Conservation (phyloP, 495 filamentous ascomycete species). For the Parathielavia hyrcaniae region DNA sequence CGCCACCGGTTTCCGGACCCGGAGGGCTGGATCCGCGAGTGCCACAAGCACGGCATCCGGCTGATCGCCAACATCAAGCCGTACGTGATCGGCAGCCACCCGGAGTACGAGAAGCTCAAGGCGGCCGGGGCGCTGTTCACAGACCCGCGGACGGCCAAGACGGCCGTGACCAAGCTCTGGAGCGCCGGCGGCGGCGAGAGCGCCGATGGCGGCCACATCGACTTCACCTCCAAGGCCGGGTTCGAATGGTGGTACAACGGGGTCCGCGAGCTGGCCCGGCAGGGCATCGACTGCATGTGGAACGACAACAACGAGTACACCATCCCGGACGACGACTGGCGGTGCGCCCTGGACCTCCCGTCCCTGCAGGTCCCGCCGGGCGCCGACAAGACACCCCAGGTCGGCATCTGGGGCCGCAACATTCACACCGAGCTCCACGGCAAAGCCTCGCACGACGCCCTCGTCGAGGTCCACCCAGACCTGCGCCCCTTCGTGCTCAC, state of each 20-base stretch:
- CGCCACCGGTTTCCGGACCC: slow-evolving; percentile 59
- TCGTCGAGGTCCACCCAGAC: slow-evolving; percentile 49
- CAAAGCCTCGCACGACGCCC: slow-evolving; percentile 51
- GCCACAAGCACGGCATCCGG: slow-evolving; percentile 56
- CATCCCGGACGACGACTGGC: slow-evolving; percentile 57
- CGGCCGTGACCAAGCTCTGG: slow-evolving; percentile 58
- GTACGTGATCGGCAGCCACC: slow-evolving; percentile 59
- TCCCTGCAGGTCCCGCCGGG: slow-evolving; percentile 23
- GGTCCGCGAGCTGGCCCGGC: slow-evolving; percentile 51
- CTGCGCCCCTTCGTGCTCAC: slow-evolving; percentile 59
- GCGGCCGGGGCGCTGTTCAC: slow-evolving; percentile 53
- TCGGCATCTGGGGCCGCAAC: slow-evolving; percentile 59
- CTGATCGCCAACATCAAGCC: slow-evolving; percentile 67
- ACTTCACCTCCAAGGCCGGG: slow-evolving; percentile 56
- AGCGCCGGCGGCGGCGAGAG: slow-evolving; percentile 61
- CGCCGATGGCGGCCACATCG: slow-evolving; percentile 62
- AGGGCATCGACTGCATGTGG: slow-evolving; percentile 66
- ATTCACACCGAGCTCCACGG: slow-evolving; percentile 61
- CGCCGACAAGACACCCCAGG: slow-evolving; percentile 29
- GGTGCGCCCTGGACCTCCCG: slow-evolving; percentile 45
- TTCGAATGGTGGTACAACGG: slow-evolving; percentile 66
- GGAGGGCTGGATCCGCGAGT: slow-evolving; percentile 52
- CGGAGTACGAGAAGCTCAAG: slow-evolving; percentile 52
- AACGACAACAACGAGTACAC: slow-evolving; percentile 75
- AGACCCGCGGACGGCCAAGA: slow-evolving; percentile 47